phyloP scores from a whole-genome alignment of 2,329 filamentous ascomycete genomes.

The Cordyceps javanica region DNA sequence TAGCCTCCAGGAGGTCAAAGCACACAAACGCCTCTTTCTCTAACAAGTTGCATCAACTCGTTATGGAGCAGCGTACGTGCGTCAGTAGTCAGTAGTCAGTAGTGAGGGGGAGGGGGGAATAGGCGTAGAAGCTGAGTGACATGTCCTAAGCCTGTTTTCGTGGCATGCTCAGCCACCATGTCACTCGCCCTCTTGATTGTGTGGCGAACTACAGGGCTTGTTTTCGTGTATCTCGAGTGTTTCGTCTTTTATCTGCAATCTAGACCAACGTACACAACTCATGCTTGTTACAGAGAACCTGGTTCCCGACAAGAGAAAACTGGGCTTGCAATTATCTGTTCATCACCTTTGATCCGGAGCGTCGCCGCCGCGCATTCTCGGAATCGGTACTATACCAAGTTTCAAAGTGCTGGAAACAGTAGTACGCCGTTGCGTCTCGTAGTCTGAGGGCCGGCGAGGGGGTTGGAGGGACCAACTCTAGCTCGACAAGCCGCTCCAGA shows the following conservation, averaged over 20 bases:
- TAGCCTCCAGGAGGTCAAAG: conserved; percentile 8
- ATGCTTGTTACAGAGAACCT: not conserved
- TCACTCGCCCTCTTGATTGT: not conserved
- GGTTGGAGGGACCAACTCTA: not conserved
- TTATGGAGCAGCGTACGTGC: not conserved
- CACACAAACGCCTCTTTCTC: not conserved
- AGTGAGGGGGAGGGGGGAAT: not conserved
- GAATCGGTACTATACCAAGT: too few species aligned
- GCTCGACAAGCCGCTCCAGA: not conserved
- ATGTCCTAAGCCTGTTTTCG: not conserved
- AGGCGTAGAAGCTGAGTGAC: not conserved
- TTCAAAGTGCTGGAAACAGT: conserved; percentile 1
- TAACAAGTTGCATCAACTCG: not conserved
- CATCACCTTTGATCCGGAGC: too few species aligned
- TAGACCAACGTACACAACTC: not conserved
- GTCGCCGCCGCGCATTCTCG: too few species aligned
- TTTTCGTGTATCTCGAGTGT: not conserved
- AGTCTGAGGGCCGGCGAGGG: not conserved
- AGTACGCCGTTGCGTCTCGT: not conserved
- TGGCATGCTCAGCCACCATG: not conserved
- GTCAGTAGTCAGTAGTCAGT: not conserved
- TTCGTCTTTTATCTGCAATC: not conserved
- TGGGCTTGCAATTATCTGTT: not conserved
- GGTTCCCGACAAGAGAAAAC: not conserved
- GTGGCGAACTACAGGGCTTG: not conserved